Conservation (phyloP, 495 filamentous ascomycete species). For the Annulohypoxylon bovei region DNA sequence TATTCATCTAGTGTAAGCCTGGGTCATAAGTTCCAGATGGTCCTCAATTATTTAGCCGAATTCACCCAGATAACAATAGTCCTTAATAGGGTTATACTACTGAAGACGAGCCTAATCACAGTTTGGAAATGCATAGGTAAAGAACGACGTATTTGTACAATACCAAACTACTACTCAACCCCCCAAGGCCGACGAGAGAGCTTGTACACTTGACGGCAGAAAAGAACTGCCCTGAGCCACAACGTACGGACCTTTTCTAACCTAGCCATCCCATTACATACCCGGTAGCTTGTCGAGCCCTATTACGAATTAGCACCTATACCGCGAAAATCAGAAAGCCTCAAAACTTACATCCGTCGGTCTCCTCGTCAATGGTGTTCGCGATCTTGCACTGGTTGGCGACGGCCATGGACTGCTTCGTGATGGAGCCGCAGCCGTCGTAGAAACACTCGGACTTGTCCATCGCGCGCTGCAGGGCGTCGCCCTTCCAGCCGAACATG, state of each 20-base stretch:
- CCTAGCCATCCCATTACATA: neutral
- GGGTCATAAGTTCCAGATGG: too few species aligned
- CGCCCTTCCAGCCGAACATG: constrained; percentile 58
- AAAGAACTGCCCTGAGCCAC: neutral
- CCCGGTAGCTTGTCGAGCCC: constrained; percentile 3
- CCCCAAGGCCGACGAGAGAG: neutral
- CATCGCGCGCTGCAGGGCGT: constrained; percentile 56
- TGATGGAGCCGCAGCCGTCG: constrained; percentile 56
- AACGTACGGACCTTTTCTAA: neutral
- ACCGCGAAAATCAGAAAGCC: neutral
- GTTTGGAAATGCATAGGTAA: neutral
- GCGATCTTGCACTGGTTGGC: constrained; percentile 57
- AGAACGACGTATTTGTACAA: neutral
- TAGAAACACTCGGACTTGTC: constrained; percentile 56
- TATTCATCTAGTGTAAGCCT: too few species aligned
- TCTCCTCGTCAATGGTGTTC: constrained; percentile 52
- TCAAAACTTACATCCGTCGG: constrained; percentile 57
- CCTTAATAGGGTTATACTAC: too few species aligned
- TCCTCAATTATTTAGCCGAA: too few species aligned
- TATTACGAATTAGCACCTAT: neutral
- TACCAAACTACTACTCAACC: neutral
- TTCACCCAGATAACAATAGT: too few species aligned
- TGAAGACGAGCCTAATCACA: neutral
- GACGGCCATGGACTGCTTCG: constrained; percentile 52
- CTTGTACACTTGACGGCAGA: neutral